A percentile compares a stretch with the other conserved stretches of the same genome.
These are phyloP conservation scores for Marasmius sp. DNA, from an alignment of 1,284 basidiomycete species.

Conservation along the genomic window DNA sequence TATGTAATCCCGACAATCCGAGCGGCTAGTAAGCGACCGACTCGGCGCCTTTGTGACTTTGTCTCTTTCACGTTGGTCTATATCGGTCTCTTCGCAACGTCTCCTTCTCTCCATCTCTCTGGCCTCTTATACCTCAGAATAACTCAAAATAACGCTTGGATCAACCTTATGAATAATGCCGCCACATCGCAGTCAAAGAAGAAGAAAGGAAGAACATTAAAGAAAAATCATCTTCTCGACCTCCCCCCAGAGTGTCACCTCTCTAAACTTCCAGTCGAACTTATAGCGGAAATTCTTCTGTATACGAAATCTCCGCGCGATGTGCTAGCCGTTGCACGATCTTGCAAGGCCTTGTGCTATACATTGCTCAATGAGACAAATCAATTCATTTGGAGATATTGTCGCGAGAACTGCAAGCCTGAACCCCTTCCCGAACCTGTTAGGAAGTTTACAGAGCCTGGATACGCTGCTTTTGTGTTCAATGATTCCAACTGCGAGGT, in stretches of 20 bases:
- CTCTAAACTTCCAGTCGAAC: conserved; percentile 35
- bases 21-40: no score
- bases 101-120: no score
- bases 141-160: no score
- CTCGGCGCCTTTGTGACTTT: no score
- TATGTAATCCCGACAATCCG: no score
- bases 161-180: no score
- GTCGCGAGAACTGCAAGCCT: conserved; percentile 34
- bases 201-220: neutral
- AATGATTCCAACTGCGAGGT: conserved; percentile 59
- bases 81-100: no score
- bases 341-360: conserved; percentile 45
- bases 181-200: neutral
- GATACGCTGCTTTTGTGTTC: conserved; percentile 62
- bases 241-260: neutral
- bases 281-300: conserved; percentile 41
- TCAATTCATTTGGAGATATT: conserved; percentile 50
- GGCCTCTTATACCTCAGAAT: no score
- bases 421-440: conserved; percentile 45
- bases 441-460: conserved; percentile 35
- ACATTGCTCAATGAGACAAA: conserved; percentile 42
- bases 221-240: neutral
- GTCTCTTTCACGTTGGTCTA: no score
- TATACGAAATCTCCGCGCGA: conserved; percentile 36
- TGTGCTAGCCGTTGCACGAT: conserved; percentile 47